phyloP scores from a whole-genome alignment of 768 basidiomycete genomes.

The Erythrobasidium yunnanense region DNA sequence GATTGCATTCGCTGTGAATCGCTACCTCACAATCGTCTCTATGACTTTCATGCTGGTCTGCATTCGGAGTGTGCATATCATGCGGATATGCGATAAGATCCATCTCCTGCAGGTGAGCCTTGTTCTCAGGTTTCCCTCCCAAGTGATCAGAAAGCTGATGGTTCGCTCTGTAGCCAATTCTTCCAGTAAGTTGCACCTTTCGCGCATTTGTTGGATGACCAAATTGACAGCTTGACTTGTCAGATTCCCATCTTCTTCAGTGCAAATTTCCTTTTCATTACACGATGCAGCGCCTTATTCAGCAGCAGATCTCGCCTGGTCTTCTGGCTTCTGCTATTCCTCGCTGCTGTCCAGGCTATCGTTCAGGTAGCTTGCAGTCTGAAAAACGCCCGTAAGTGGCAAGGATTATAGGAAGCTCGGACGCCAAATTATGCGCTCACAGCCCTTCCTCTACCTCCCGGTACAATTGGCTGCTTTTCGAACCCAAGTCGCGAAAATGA shows the following conservation, averaged over 20 bases:
- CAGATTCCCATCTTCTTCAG: background rate
- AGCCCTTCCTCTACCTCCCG: background rate
- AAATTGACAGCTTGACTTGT: too few relatives aligned
- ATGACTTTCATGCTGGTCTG: constrained; percentile 9
- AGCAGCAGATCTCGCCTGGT: background rate
- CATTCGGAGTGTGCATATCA: background rate
- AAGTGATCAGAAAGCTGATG: background rate
- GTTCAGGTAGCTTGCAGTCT: background rate
- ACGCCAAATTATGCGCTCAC: too few relatives aligned
- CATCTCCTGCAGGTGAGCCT: constrained; percentile 19
- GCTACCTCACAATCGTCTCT: constrained; percentile 7
- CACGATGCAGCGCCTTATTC: background rate
- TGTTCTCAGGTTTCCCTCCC: background rate
- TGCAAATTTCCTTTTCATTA: background rate
- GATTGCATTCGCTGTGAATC: constrained; percentile 2
- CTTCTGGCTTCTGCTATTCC: background rate
- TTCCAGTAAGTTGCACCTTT: too few relatives aligned
- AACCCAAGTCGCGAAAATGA: background rate
- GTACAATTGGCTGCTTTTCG: background rate
- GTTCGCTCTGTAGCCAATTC: too few relatives aligned
- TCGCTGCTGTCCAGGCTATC: background rate
- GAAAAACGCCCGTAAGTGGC: background rate
- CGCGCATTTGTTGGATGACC: too few relatives aligned
- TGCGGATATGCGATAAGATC: background rate
- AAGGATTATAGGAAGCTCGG: background rate